Evolutionary conservation across 306 rosid species (phyloP), one percentile per base, ranked within the genome.

Genomic region (Lotus japonicus): DNA sequence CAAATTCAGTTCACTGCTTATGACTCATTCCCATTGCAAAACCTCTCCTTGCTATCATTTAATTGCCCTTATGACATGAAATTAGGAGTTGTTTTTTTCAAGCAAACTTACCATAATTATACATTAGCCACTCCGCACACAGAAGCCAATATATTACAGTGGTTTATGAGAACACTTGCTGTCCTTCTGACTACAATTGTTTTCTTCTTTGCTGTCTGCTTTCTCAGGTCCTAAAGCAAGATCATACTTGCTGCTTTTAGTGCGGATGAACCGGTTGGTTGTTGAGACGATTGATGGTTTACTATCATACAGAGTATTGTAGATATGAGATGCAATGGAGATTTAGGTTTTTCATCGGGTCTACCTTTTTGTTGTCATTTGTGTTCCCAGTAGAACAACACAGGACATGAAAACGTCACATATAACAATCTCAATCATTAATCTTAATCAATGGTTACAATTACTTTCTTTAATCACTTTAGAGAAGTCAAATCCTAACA

Each of bases 241-340:
- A 82, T 77, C 85, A 58, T 82, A 77, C 70, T 74, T 82, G 83
- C 68, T 82, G 59, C 58, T 82, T 74, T 33, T 82, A 44, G 85
- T 82, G 52, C 85, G 85, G 15, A 82, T 82, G 85, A 82, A 82
- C 28, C 67, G 63, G 4, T 51, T 82, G 83, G 77, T 53, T 36
- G 78, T 82, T 33, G 85, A 77, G 56, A 59, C 80, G 9, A 64
- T 69, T 64, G 85, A 82, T 31, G 85, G 85, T 9, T 3, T 64
- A 38, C 13, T 82, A 26, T 74, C 85, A 8, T 82, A 82, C 75
- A 82, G 83, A 52, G 69, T 82, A 56, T 44, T 82, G 59, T 74
- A 77, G 62, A 68, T 49, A 69, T 46, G 65, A 41, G 55, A 50
- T 62, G 19, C 43, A 52, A 26, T 14, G 77, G 28, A 71, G 49